Evolutionary conservation across 805 yeast genomes (phyloP), one percentile per base, ranked within the genome.

Genomic region (Candida berthetii): DNA sequence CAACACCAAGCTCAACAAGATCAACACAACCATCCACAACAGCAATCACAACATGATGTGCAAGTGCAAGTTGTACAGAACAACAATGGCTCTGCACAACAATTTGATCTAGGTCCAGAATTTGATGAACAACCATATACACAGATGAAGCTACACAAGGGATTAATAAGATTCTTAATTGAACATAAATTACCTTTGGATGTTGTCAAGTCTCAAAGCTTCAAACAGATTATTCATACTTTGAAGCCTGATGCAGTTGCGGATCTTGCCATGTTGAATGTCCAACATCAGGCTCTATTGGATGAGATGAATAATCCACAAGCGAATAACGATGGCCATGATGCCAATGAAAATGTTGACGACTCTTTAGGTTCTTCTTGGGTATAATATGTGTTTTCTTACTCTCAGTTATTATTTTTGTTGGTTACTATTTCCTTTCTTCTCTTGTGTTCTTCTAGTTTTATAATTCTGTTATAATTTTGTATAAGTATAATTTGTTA

Each of bases 141-240:
- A 1, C 55, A 66, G 15, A 54, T 62, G 53, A 70, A 68, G 46
- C 73, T 76, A 52, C 80, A 74, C 44, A 69, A 68, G 46, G 76
- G 75, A 45, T 55, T 76, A 24, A 60, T 74, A 64, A 66, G 62
- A 46, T 76, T 76, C 43, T 53, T 76, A 31, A 64, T 70, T 14
- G 80, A 75, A n/a, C 72, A 76, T 54, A 74, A 73, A 50, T 57
- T 76, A 10, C 67, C 76, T 1, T 64, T 74, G 25, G 61, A 60
- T 18, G 67, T 69, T 9, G 69, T 74, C n/a, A 71, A 70, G 54
- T 68, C 76, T 39, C 69, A 62, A 18, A 64, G 76, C 8, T 76
- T 76, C 49, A 72, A 71, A 52, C 80, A 76, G 47, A 52, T 76
- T 34, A 60, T 76, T 14, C 69, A 66, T 48, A 76, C 76, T 35